A percentile compares a stretch with the other conserved stretches of the same genome.
These are phyloP conservation scores for Beauveria asiatica DNA, from an alignment of 2,329 filamentous ascomycete genomes.

Conservation along the genomic window DNA sequence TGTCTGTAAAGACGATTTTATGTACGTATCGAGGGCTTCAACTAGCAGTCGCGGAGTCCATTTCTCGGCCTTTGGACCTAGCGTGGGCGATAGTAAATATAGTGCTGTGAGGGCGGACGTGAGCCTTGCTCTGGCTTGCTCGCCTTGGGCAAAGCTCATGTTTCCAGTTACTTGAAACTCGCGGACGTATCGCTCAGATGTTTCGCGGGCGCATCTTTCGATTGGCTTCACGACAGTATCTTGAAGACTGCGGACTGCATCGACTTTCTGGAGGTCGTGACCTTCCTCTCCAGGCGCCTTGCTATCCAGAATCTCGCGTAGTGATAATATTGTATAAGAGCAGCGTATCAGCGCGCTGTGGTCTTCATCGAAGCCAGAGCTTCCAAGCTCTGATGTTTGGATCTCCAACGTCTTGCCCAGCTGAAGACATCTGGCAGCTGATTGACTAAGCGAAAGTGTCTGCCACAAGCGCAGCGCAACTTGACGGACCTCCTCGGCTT, in stretches of 20 bases:
- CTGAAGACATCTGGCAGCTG: conserved; percentile 69
- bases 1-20: conserved; percentile 71
- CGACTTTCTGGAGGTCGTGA: conserved; percentile 63
- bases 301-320: conserved; percentile 64
- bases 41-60: conserved; percentile 65
- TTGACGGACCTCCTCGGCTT: conserved; percentile 71
- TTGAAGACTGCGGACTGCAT: conserved; percentile 62
- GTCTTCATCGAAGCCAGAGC: conserved; percentile 52
- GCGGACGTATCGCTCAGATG: conserved; percentile 69
- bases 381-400: conserved; percentile 61
- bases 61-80: conserved; percentile 42
- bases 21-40: conserved; percentile 68
- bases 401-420: conserved; percentile 79
- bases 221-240: conserved; percentile 61
- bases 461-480: conserved; percentile 74
- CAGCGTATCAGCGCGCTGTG: conserved; percentile 75
- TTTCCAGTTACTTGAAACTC: conserved; percentile 64
- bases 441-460: conserved; percentile 66
- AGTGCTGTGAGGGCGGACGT: conserved; percentile 68
- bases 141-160: conserved; percentile 53
- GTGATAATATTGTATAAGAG: conserved; percentile 65
- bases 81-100: conserved; percentile 69
- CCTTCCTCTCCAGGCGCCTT: conserved; percentile 66
- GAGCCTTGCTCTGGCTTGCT: conserved; percentile 67
- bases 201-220: conserved; percentile 64